Evolutionary conservation across 805 yeast genomes (phyloP), one percentile per base, ranked within the genome.

Genomic region (Candida ponderosae): DNA sequence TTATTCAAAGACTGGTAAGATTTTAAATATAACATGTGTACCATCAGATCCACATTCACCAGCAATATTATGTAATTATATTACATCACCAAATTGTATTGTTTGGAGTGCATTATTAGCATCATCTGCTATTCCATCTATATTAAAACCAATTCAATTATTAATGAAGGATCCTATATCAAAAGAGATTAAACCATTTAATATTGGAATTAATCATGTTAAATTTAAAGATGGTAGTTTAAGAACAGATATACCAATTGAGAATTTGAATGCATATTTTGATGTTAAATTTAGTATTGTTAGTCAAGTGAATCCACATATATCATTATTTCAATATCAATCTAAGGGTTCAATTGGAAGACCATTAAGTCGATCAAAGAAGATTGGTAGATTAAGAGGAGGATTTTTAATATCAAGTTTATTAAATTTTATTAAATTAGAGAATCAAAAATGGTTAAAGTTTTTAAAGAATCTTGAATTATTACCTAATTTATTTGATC

Each of bases 31-130:
- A 17, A 75, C 87, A 0, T 82, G 89, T 0, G 88, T 84, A 3
- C 93, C 94, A 2, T 79, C 86, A 13, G 89, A 83, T 51, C 82
- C 87, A 1, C 82, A 81, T 54, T 78, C 88, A 3, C 93, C 94
- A 0, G 88, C 79, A 3, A 82, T 84, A 49, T 60, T 83, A 34
- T 80, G 90, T 53, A 83, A 83, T 48, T 75, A 79, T 48, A 70
- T 81, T 40, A 83, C 93, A 0, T 74, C 89, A 14, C 93, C 93
- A 10, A 71, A 81, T 53, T 81, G 90, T 55, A 76, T 82, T 14
- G 78, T 84, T n/a, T 83, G 93, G 93, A 76, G 85, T 3, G 64
- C 88, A 0, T 59, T 83, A 40, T 59, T 83, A 30, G 93, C 93
- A 0, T 79, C 87, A 4, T 74, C 86, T 5, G 93, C 93, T 0